Evolutionary conservation across 352 stramenopile species (phyloP), one percentile per base, ranked within the genome.

Genomic region (Pythium angustatum): DNA sequence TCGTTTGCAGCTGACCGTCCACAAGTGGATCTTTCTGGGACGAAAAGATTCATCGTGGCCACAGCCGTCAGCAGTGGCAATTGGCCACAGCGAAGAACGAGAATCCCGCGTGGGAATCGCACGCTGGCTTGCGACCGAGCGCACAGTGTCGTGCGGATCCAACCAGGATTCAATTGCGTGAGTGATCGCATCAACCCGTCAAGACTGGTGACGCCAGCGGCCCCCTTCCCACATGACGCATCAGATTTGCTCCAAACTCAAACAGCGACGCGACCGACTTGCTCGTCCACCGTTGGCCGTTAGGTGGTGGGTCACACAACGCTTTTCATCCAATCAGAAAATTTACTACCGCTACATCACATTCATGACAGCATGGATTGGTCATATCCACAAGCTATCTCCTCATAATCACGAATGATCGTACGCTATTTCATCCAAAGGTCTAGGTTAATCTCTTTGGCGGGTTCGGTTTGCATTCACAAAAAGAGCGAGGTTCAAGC

Each of bases 381-480:
- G 24, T 26, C n/a, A 31, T 24, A 44, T 3, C 22, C 38, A 12
- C 22, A n/a, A 4, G 38, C 8, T 22, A 22, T 44, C 38, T 3
- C 38, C 15, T 8, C 17, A 48, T 49, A 30, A 30, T 49, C 7
- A 28, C 43, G 14, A 49, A 49, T 49, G 7, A 49, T 15, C 10
- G 14, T 21, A 49, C 21, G 19, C 28, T 49, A 44, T 44, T 44
- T 54, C 52, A 50, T 58, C 55, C 8, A 34, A 38, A 60, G 48
- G 43, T 43, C 4, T 63, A 63, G 56, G 55, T 33, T 27, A 28
- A 17, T 5, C 26, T 11, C 1, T 28, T 58, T 51, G 65, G 53
- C 59, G 61, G 68, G 55, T 69, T 75, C 15, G 68, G 68, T 75
- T 71, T 75, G 68, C 63, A 70, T 66, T 66, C 53, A 55, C 33